Base-by-base conservation (phyloP, 116 monocot genomes). In the Thalassia testudinum region DNA sequence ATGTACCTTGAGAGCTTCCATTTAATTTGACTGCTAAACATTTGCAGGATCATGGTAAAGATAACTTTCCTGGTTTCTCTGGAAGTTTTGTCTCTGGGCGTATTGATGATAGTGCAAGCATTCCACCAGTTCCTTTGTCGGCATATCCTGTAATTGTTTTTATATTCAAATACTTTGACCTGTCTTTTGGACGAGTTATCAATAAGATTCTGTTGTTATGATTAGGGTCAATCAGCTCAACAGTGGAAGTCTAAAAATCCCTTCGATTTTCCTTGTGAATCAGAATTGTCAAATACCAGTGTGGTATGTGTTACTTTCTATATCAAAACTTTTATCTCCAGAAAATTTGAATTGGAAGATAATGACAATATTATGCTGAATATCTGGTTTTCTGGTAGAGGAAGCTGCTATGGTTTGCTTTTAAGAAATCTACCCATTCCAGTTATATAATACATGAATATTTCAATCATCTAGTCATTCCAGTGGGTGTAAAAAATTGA, bases 261-360 rank as follows among this genome's bases (percentile, higher is more conserved):
- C 28, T 89, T 89, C 70, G 89, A 89, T 67, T 27, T 83, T 56
- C 84, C 83, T 51, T 68, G 56, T 70, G 80, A 72, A 37, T 38
- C 70, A 25, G 77, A 80, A 20, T 24, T 57, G 0, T 69, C 62
- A 56, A 29, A 64, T 62, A 51, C 25, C 38, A 62, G 72, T 57
- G 45, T 50, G 66, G 76, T 77, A 77, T 51, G 20, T 60, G n/a
- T n/a, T n/a, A n/a, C n/a, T n/a, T n/a, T n/a, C n/a, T n/a, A n/a
- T n/a, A n/a, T n/a, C n/a, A n/a, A n/a, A n/a, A n/a, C n/a, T n/a
- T n/a, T n/a, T n/a, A n/a, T n/a, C n/a, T n/a, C n/a, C n/a, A n/a
- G n/a, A n/a, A n/a, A n/a, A n/a, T n/a, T n/a, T n/a, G n/a, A n/a
- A n/a, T n/a, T n/a, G n/a, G n/a, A n/a, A n/a, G n/a, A n/a, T n/a